Conservation (phyloP, 208 protist genomes). For the Leishmania amazonensis region DNA sequence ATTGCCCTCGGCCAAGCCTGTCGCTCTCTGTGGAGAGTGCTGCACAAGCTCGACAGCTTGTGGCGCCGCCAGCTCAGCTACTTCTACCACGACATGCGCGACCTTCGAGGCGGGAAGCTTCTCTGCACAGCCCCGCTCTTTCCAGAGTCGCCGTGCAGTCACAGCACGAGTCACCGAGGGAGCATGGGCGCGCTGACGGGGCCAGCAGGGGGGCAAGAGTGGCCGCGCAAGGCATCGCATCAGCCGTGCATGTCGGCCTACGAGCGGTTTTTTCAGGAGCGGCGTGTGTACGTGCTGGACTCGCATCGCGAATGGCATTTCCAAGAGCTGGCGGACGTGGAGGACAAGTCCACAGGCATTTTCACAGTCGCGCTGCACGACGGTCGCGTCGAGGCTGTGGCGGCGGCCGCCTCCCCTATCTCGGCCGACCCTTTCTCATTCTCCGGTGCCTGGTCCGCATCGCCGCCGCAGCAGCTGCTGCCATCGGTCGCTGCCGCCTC, state of each 20-base stretch:
- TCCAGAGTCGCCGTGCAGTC: slow-evolving; percentile 4
- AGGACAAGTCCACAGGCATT: slow-evolving; percentile 44
- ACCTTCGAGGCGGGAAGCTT: slow-evolving; percentile 53
- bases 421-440: slow-evolving; percentile 12
- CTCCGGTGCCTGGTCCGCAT: background rate
- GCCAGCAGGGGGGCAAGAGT: background rate
- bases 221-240: background rate
- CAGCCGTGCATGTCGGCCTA: slow-evolving; percentile 33
- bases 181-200: background rate
- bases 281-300: slow-evolving; percentile 73
- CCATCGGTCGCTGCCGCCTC: slow-evolving; percentile 2
- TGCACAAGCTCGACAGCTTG: slow-evolving; percentile 59
- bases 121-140: slow-evolving; percentile 52
- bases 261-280: slow-evolving; percentile 67
- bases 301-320: slow-evolving; percentile 73
- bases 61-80: slow-evolving; percentile 72
- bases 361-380: slow-evolving; percentile 57
- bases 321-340: slow-evolving; percentile 47
- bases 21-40: slow-evolving; percentile 37
- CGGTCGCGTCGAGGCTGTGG: slow-evolving; percentile 13
- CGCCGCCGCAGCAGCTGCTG: slow-evolving; percentile 2
- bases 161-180: background rate
- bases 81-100: slow-evolving; percentile 55
- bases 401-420: slow-evolving; percentile 9
- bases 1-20: slow-evolving; percentile 56